Percentiles rank a stretch among this genome's conserved stretches.
Conservation (phyloP, 1,284 basidiomycete species). For the Hortiboletus rubellus region DNA sequence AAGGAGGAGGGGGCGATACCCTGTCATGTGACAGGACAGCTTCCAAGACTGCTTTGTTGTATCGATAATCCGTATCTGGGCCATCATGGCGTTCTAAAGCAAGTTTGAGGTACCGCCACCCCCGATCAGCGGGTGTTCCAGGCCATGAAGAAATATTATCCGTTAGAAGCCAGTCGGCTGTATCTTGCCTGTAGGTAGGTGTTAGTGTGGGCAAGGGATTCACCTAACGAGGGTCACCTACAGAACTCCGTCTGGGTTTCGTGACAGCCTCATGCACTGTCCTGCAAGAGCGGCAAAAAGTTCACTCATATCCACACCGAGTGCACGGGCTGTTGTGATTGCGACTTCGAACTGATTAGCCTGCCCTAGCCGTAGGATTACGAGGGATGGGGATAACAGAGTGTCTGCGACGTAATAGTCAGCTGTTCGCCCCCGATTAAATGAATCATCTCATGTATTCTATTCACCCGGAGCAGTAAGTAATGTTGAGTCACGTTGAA, state of each 20-base stretch:
- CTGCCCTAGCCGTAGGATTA: slow-evolving; percentile 82
- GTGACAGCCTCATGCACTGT: slow-evolving; percentile 76
- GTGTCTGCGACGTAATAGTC: slow-evolving; percentile 48
- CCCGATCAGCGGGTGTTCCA: slow-evolving; percentile 77
- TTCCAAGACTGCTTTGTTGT: slow-evolving; percentile 76
- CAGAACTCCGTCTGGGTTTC: slow-evolving; percentile 55
- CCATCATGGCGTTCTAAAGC: slow-evolving; percentile 79
- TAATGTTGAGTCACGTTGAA: slow-evolving; percentile 57
- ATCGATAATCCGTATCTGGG: slow-evolving; percentile 69
- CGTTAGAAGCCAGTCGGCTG: slow-evolving; percentile 77
- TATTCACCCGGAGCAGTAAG: slow-evolving; percentile 48
- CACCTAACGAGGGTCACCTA: slow-evolving; percentile 37
- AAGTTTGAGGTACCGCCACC: slow-evolving; percentile 85
- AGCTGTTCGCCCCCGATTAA: slow-evolving; percentile 10
- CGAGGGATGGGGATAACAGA: slow-evolving; percentile 65
- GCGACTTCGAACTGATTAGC: slow-evolving; percentile 80
- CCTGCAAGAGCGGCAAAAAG: slow-evolving; percentile 78
- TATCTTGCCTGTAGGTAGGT: slow-evolving; percentile 52
- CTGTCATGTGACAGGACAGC: slow-evolving; percentile 69
- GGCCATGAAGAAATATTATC: slow-evolving; percentile 83
- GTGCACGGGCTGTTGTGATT: slow-evolving; percentile 71
- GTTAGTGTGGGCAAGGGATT: slow-evolving; percentile 10
- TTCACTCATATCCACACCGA: slow-evolving; percentile 85
- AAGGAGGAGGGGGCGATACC: slow-evolving; percentile 69
- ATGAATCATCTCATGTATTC: slow-evolving; percentile 24